These are phyloP conservation scores for Aegilops speltoides DNA, from an alignment of 176 grass and related monocot genomes.

Conservation along the genomic window DNA sequence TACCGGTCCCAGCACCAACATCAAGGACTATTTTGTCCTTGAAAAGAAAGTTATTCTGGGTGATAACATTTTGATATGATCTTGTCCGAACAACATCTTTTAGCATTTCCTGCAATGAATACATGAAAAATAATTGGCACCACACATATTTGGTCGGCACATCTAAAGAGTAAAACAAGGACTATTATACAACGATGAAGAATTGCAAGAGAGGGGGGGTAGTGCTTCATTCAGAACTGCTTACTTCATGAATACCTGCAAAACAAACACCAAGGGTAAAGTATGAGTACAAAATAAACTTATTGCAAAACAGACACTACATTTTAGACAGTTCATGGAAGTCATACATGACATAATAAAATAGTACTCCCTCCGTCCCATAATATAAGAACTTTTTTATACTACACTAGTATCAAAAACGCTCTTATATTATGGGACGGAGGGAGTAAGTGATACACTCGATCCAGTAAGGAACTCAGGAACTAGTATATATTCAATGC, in stretches of 20 bases:
- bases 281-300: conserved; percentile 13
- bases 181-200: neutral
- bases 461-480: neutral
- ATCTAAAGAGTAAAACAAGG: neutral
- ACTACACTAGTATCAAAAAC: too few relatives aligned
- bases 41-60: conserved; percentile 82
- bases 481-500: neutral
- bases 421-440: too few relatives aligned
- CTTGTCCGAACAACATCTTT: conserved; percentile 88
- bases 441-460: neutral
- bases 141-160: neutral
- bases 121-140: conserved; percentile 13
- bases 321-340: neutral
- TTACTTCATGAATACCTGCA: conserved; percentile 99
- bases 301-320: neutral
- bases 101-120: conserved; percentile 83
- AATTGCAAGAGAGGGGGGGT: neutral
- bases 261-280: conserved; percentile 28
- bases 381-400: too few relatives aligned
- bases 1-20: conserved; percentile 91
- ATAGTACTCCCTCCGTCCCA: too few relatives aligned
- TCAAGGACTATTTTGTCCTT: conserved; percentile 97
- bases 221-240: conserved; percentile 17
- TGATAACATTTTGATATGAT: conserved; percentile 94
- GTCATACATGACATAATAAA: neutral